A percentile compares a stretch with the other conserved stretches of the same genome.
These are phyloP conservation scores for Penicillium paneum DNA, from an alignment of 2,329 filamentous ascomycete genomes.

Conservation along the genomic window DNA sequence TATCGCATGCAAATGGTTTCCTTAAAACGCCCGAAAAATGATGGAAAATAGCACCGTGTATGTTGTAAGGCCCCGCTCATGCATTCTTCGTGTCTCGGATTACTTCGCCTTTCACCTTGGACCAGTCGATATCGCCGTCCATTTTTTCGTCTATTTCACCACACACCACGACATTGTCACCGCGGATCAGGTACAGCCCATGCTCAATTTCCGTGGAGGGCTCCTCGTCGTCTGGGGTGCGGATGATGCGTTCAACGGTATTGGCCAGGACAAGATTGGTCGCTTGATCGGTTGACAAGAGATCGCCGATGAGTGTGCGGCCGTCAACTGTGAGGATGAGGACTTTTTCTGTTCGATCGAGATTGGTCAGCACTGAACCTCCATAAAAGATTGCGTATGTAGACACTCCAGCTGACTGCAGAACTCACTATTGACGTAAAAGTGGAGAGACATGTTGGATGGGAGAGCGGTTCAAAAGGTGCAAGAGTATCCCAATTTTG, in stretches of 20 bases:
- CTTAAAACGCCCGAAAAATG: constrained; percentile 4
- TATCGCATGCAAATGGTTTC: constrained; percentile 10
- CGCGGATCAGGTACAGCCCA: constrained; percentile 86
- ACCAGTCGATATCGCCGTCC: constrained; percentile 89
- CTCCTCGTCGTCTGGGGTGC: constrained; percentile 76
- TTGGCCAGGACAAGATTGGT: constrained; percentile 87
- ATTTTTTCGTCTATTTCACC: constrained; percentile 86
- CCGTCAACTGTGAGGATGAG: constrained; percentile 90
- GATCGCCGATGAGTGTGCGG: constrained; percentile 75
- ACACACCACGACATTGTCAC: constrained; percentile 89
- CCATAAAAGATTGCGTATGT: background rate
- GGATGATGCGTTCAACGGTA: constrained; percentile 86
- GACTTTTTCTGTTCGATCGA: constrained; percentile 68
- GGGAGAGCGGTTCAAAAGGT: background rate
- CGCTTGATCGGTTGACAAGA: constrained; percentile 82
- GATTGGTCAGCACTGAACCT: constrained; percentile 1
- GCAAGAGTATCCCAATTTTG: background rate
- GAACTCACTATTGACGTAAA: constrained; percentile 53
- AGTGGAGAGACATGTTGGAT: constrained; percentile 51
- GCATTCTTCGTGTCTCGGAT: constrained; percentile 82
- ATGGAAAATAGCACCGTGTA: constrained; percentile 4
- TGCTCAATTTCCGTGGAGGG: constrained; percentile 76
- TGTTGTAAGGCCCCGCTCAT: constrained; percentile 32
- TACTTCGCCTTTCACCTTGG: constrained; percentile 77
- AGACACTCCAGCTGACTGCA: background rate